Percentiles rank a stretch among this genome's conserved stretches.
Conservation (phyloP, 805 yeast species). For the Ogataea paraovalis region DNA sequence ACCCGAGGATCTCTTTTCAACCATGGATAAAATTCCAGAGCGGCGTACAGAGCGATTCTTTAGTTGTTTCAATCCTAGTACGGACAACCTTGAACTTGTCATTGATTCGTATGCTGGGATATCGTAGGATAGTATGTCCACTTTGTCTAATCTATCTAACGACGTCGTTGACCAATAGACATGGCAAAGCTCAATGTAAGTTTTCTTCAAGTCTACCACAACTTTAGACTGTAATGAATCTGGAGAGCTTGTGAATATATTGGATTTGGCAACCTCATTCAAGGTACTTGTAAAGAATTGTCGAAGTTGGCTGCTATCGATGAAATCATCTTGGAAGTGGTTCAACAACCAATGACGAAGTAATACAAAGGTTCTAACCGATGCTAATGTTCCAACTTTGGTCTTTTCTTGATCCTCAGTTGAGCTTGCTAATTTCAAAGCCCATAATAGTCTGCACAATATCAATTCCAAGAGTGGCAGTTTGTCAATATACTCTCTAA, state of each 20-base stretch:
- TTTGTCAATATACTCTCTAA: slow-evolving; percentile 64
- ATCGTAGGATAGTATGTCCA: slow-evolving; percentile 19
- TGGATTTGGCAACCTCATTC: slow-evolving; percentile 34
- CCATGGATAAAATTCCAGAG: slow-evolving; percentile 35
- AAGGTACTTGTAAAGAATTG: slow-evolving; percentile 38
- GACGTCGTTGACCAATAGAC: slow-evolving; percentile 31
- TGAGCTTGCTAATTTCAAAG: slow-evolving; percentile 36
- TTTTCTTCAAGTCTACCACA: slow-evolving; percentile 31
- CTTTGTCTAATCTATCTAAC: slow-evolving; percentile 17
- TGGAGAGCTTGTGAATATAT: slow-evolving; percentile 11
- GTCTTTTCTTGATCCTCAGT: slow-evolving; percentile 20
- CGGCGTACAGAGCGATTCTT: slow-evolving; percentile 38
- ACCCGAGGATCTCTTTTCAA: slow-evolving; percentile 25
- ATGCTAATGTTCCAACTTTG: slow-evolving; percentile 58
- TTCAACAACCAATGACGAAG: slow-evolving; percentile 87
- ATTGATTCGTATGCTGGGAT: slow-evolving; percentile 26
- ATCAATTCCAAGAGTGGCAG: slow-evolving; percentile 56
- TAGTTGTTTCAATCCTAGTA: slow-evolving; percentile 35
- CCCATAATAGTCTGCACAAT: slow-evolving; percentile 69
- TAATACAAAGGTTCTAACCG: slow-evolving; percentile 80
- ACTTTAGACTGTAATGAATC: slow-evolving; percentile 25
- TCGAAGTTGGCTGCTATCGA: slow-evolving; percentile 47
- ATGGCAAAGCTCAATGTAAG: slow-evolving; percentile 28
- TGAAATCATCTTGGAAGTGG: slow-evolving; percentile 83
- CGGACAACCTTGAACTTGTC: slow-evolving; percentile 33